Conservation (phyloP, 495 filamentous ascomycete species). For the Penicillium salamii region DNA sequence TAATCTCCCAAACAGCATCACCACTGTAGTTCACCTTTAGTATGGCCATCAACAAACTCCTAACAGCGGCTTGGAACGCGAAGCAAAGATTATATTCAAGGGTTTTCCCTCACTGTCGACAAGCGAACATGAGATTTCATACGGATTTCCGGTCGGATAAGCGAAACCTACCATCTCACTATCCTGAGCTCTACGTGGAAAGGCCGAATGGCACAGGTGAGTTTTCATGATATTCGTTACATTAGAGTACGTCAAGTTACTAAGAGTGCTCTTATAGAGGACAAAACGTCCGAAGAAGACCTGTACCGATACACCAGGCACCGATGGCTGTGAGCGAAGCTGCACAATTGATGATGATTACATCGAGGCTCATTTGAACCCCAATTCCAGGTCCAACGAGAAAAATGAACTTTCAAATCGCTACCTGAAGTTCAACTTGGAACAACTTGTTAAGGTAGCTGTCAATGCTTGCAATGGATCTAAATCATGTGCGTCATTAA, state of each 20-base stretch:
- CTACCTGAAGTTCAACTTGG: constrained; percentile 37
- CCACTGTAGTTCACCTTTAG: too few relatives aligned
- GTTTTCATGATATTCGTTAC: constrained; percentile 1
- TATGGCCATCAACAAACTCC: too few relatives aligned
- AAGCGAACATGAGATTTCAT: constrained; percentile 8
- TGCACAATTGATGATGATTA: constrained; percentile 4
- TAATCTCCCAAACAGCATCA: too few relatives aligned
- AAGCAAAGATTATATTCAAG: too few relatives aligned
- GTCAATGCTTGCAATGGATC: constrained; percentile 29
- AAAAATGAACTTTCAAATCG: constrained; percentile 29
- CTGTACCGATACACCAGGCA: constrained; percentile 34
- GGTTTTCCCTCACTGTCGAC: too few relatives aligned
- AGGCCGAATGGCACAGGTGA: constrained; percentile 5
- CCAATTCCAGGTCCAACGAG: constrained; percentile 32
- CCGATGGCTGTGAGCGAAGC: constrained; percentile 39
- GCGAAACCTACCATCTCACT: not conserved
- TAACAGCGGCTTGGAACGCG: too few relatives aligned
- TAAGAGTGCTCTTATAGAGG: too few relatives aligned
- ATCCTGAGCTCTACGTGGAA: constrained; percentile 8
- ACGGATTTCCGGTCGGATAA: constrained; percentile 4
- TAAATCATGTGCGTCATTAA: constrained; percentile 27
- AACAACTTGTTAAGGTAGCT: constrained; percentile 29
- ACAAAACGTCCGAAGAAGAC: constrained; percentile 22
- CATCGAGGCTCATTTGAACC: constrained; percentile 8
- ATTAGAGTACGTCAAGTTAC: too few relatives aligned